phyloP scores from a whole-genome alignment of 805 yeast genomes.

The Lipomyces yamanashiensis region DNA sequence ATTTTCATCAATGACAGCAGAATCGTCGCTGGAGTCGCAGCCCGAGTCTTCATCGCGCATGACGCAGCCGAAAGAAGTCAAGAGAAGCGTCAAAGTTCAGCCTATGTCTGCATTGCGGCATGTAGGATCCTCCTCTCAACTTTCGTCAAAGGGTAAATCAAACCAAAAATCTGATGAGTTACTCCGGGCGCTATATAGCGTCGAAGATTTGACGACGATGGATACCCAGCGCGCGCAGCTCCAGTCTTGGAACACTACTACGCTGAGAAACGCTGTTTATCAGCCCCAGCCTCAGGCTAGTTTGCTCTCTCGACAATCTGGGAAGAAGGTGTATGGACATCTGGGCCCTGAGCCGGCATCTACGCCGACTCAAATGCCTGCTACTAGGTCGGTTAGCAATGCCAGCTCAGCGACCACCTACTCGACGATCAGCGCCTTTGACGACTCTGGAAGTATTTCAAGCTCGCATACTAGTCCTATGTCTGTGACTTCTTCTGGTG shows the following conservation, averaged over 20 bases:
- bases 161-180: not conserved
- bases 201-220: conserved; percentile 5
- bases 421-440: not conserved
- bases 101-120: conserved; percentile 11
- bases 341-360: not conserved
- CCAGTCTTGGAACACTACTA: not conserved
- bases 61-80: not conserved
- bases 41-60: not conserved
- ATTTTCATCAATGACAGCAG: conserved; percentile 4
- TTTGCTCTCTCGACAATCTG: not conserved
- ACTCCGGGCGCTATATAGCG: conserved; percentile 7
- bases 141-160: not conserved
- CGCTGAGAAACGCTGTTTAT: not conserved
- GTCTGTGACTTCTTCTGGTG: not conserved
- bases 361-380: not conserved
- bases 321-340: not conserved
- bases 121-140: conserved; percentile 7
- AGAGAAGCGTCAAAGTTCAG: conserved; percentile 5
- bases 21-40: not conserved
- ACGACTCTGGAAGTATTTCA: conserved; percentile 1
- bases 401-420: not conserved
- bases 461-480: conserved; percentile 8
- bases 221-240: not conserved
- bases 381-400: conserved; percentile 2
- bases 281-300: not conserved